Base-by-base conservation (phyloP, 2,329 filamentous ascomycete genomes). In the Claviceps sorghi region DNA sequence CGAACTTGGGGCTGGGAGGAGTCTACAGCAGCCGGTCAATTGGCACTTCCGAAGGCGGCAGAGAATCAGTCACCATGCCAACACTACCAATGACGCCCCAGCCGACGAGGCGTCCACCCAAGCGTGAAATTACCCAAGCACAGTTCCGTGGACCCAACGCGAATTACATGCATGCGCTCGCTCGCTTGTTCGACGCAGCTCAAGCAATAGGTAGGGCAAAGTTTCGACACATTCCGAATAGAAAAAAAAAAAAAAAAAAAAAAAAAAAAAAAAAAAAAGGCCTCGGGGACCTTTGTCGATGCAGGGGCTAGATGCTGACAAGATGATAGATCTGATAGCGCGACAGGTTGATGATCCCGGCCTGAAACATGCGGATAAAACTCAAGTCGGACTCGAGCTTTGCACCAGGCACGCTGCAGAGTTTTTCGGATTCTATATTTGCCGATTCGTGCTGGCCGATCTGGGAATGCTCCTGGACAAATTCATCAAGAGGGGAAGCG, bases 361-460 rank as follows among this genome's bases (percentile, higher is more conserved):
- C 10, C 78, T 97, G 52, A 86, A 87, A 59, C 88, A 93, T 68
- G 89, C 88, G 19, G 91, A 90, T 60, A 89, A 88, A 62, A 97
- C 93, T 9, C 90, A 96, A 64, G 90, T 98, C 51, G 93, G 93
- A 10, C 79, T 98, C 36, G 93, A 98, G 69, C 78, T 98, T 42
- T 93, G 88, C 65, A 89, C 89, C 38, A 81, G 91, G 42, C 91
- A 96, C 66, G 93, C 91, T 8, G 88, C 91, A 36, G 93, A 98
- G 68, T 98, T 98, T 69, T 98, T 98, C 66, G 90, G 85, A 17
- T 96, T 98, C 68, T 97, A 93, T 66, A 78, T 98, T 30, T 96
- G 91, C 68, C 84, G 93, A 19, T 98, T 98, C 65, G 89, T 90
- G n/a, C 73, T 98, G 55, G 76, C 82, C 4, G 93, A 98, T 66